phyloP scores from a whole-genome alignment of 352 stramenopile species.

The Globisporangium megalacanthum region DNA sequence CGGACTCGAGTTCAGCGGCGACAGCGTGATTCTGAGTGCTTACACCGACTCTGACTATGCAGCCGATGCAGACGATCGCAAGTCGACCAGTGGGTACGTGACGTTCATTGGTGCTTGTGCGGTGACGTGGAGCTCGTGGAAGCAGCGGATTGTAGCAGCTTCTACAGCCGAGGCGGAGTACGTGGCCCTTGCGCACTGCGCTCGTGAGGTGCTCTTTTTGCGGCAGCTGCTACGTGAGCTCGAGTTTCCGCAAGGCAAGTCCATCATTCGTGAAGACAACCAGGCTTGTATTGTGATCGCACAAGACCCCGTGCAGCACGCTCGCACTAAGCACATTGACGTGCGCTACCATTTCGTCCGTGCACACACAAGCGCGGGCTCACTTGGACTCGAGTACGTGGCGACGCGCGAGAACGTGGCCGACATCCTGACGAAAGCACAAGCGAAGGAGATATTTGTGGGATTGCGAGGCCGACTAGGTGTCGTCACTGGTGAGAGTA shows the following conservation, averaged over 20 bases:
- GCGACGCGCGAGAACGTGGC: not conserved
- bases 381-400: not conserved
- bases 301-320: slow-evolving; percentile 10
- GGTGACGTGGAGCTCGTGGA: slow-evolving; percentile 11
- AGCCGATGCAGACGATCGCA: slow-evolving; percentile 1
- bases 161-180: slow-evolving; percentile 16
- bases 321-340: slow-evolving; percentile 14
- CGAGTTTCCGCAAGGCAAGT: slow-evolving; percentile 4
- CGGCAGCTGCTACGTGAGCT: slow-evolving; percentile 9
- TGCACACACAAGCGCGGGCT: not conserved
- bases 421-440: not conserved
- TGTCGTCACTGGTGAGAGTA: no score
- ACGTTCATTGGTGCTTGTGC: slow-evolving; percentile 13
- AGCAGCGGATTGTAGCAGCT: slow-evolving; percentile 12
- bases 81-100: slow-evolving; percentile 9
- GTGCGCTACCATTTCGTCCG: slow-evolving; percentile 16
- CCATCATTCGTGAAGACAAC: slow-evolving; percentile 8
- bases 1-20: slow-evolving; percentile 8
- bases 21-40: not conserved
- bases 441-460: not conserved
- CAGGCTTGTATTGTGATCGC: slow-evolving; percentile 14
- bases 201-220: slow-evolving; percentile 15
- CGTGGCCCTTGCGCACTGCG: no score
- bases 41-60: slow-evolving; percentile 10
- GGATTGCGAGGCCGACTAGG: no score